Conservation (phyloP, 768 basidiomycete species). For the Panellus pusillus region DNA sequence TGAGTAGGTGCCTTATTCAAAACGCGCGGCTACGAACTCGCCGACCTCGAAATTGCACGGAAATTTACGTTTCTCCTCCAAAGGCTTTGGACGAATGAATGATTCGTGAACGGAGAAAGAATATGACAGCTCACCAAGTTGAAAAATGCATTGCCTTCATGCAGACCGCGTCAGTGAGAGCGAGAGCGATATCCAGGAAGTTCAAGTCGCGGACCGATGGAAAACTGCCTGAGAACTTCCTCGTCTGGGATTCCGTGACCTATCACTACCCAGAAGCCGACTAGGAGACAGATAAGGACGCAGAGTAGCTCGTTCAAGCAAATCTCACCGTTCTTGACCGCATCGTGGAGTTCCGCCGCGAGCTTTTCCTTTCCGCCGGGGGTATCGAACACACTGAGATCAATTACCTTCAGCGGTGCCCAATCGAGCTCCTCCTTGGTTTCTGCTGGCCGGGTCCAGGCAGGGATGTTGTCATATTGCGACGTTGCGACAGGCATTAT, state of each 20-base stretch:
- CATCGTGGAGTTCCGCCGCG: conserved; percentile 35
- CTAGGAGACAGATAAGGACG: neutral
- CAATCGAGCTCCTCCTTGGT: conserved; percentile 32
- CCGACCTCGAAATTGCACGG: conserved; percentile 34
- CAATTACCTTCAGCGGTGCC: conserved; percentile 38
- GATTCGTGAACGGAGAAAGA: neutral
- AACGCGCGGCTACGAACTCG: conserved; percentile 23
- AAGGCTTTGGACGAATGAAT: conserved; percentile 17
- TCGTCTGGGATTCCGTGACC: conserved; percentile 40
- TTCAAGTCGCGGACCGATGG: conserved; percentile 26
- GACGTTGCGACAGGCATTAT: conserved; percentile 10
- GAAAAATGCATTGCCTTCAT: conserved; percentile 32
- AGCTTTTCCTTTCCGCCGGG: conserved; percentile 33
- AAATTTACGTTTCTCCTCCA: conserved; percentile 35
- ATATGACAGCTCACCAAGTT: conserved; percentile 9
- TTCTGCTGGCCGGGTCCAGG: conserved; percentile 21
- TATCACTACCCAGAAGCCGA: conserved; percentile 42
- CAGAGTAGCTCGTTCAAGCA: neutral
- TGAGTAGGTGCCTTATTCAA: neutral
- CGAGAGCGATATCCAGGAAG: neutral
- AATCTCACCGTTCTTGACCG: conserved; percentile 32
- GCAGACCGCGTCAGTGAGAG: neutral
- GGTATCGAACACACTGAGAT: conserved; percentile 34
- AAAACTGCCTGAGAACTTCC: conserved; percentile 34
- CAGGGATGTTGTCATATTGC: conserved; percentile 8